Evolutionary conservation across 2,329 filamentous ascomycete species (phyloP), one percentile per base, ranked within the genome.

Genomic region (Alternaria atra): DNA sequence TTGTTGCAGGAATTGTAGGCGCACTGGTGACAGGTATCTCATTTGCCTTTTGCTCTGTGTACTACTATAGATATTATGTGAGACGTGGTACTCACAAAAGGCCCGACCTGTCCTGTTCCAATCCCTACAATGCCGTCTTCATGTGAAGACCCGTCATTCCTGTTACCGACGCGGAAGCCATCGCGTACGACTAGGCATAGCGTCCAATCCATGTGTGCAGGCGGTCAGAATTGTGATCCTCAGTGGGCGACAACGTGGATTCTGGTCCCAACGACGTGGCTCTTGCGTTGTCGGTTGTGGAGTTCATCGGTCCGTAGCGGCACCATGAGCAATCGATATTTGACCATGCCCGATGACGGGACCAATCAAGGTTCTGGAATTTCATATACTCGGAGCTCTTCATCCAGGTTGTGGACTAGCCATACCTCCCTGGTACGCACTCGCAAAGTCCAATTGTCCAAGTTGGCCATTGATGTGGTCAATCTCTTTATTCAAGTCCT

Each of bases 401-500:
- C 69, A 71, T 46, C 71, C 70, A 32, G 72, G 69, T 13, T 67
- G 46, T 12, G 70, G 66, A 55, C 66, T 73, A 5, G 59, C 70
- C 25, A 71, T 37, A 12, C 73, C 76, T 27, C 69, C 68, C 35
- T 73, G 72, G 66, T 86, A 87, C 15, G 81, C 80, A 30, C 82
- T 78, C 39, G 84, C 84, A 71, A 87, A 87, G 64, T 94, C 91
- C 5, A 94, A 84, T 17, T 86, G 86, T 1, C 84, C 84, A 6
- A 95, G 84, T 70, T 89, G 87, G n/a, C 82, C 83, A 67, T 84
- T 89, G 12, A 93, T 80, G 29, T 82, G 83, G 63, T 89, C 87
- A 65, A 97, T 94, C 80, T 97, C 94, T 35, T 82, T 83, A 42
- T 90, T 91, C 58, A 97, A 79, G 79, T 97, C 94, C 58, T 95